These are phyloP conservation scores for Debaryomycetaceae sp. DNA, from an alignment of 1,139 yeast genomes.

Conservation along the genomic window DNA sequence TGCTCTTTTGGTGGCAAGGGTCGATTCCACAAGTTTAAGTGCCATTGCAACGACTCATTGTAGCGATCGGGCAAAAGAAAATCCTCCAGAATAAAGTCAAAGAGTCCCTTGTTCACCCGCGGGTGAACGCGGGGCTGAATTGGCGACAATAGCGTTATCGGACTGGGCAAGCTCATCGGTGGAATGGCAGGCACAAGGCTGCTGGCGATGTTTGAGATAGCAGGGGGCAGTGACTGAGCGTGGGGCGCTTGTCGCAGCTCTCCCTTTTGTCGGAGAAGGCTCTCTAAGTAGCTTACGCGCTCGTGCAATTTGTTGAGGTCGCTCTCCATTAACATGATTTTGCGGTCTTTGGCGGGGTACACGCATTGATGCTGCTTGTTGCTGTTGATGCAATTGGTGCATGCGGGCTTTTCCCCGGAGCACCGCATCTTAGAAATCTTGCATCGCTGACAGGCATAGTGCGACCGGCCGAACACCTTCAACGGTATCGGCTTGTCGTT, in stretches of 20 bases:
- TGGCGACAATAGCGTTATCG: conserved; percentile 6
- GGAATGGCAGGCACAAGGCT: conserved; percentile 3
- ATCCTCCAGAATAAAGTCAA: conserved; percentile 7
- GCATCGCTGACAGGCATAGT: conserved; percentile 40
- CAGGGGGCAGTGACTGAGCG: not conserved
- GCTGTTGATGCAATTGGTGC: conserved; percentile 34
- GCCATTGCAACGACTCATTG: conserved; percentile 8
- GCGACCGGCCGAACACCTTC: conserved; percentile 38
- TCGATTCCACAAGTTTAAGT: conserved; percentile 8
- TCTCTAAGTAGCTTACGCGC: conserved; percentile 34
- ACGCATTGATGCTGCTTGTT: conserved; percentile 34
- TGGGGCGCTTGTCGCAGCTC: too few relatives aligned
- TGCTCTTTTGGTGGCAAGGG: conserved; percentile 8
- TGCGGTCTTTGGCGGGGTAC: conserved; percentile 48
- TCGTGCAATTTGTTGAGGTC: conserved; percentile 42
- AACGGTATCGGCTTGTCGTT: conserved; percentile 31
- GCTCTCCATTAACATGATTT: conserved; percentile 49
- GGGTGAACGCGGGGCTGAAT: conserved; percentile 7
- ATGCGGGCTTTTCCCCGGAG: conserved; percentile 43
- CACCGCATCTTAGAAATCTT: conserved; percentile 34
- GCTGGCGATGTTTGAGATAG: too few relatives aligned
- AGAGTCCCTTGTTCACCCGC: conserved; percentile 1
- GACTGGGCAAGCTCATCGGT: conserved; percentile 2
- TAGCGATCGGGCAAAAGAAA: conserved; percentile 9
- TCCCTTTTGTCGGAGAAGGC: conserved; percentile 6